A percentile compares a stretch with the other conserved stretches of the same genome.
These are phyloP conservation scores for Scytalidium sp. DNA, from an alignment of 2,329 filamentous ascomycete genomes.

Conservation along the genomic window DNA sequence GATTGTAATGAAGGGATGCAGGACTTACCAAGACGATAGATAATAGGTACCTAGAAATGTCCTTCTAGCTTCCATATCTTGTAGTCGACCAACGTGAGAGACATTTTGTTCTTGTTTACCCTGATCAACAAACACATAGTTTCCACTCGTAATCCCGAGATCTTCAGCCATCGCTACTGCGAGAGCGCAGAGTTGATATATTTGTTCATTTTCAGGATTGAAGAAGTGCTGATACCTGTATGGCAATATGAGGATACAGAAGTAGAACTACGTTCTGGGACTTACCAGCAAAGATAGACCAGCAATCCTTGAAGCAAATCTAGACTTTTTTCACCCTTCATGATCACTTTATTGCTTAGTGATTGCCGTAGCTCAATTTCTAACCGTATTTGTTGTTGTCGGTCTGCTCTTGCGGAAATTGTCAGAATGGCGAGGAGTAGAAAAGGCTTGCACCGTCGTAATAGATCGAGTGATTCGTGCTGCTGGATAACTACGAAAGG, in stretches of 20 bases:
- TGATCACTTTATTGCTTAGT: slow-evolving; percentile 53
- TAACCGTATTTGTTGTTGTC: slow-evolving; percentile 51
- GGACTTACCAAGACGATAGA: slow-evolving; percentile 21
- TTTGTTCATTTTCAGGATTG: slow-evolving; percentile 23
- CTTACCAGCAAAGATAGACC: slow-evolving; percentile 56
- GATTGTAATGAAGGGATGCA: not conserved
- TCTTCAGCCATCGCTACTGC: slow-evolving; percentile 27
- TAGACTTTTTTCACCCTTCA: slow-evolving; percentile 53
- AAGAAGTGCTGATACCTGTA: slow-evolving; percentile 28
- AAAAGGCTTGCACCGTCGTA: slow-evolving; percentile 45
- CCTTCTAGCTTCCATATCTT: slow-evolving; percentile 19
- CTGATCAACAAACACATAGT: slow-evolving; percentile 3
- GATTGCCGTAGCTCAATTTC: slow-evolving; percentile 57
- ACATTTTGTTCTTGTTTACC: slow-evolving; percentile 2
- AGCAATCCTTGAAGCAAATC: slow-evolving; percentile 56
- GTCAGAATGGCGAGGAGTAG: slow-evolving; percentile 52
- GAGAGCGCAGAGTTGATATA: slow-evolving; percentile 30
- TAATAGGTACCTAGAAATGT: slow-evolving; percentile 25
- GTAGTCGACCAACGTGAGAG: not conserved
- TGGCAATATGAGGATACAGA: not conserved
- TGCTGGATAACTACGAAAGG: slow-evolving; percentile 24
- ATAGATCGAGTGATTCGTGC: slow-evolving; percentile 42
- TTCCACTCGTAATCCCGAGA: slow-evolving; percentile 19
- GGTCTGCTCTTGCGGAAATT: slow-evolving; percentile 43
- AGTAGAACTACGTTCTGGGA: not conserved